Percentiles rank a stretch among this genome's conserved stretches.
These are phyloP conservation scores for Lactarius indigo DNA, from an alignment of 768 basidiomycete genomes.

Conservation along the genomic window DNA sequence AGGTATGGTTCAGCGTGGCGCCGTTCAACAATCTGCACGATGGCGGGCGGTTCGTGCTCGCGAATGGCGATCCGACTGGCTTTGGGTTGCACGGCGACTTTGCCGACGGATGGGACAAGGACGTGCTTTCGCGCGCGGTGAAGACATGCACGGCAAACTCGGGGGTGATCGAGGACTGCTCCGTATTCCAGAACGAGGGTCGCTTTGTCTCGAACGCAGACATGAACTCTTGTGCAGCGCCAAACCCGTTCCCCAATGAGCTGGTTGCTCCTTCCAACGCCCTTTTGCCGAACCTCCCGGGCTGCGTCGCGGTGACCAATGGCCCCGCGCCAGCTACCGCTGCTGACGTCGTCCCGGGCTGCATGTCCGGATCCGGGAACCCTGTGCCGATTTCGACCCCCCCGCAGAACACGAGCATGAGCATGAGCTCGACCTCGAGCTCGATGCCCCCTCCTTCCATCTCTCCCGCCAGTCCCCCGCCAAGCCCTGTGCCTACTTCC, in stretches of 20 bases:
- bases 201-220: not conserved
- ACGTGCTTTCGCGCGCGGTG: constrained; percentile 39
- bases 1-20: constrained; percentile 33
- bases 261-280: not conserved
- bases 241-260: constrained; percentile 3
- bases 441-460: not conserved
- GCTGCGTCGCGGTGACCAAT: constrained; percentile 13
- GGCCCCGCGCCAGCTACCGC: constrained; percentile 2
- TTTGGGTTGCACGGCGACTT: constrained; percentile 40
- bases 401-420: not conserved
- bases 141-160: constrained; percentile 29
- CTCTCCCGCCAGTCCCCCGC: not conserved
- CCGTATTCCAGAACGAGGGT: constrained; percentile 5
- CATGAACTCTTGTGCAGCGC: constrained; percentile 1
- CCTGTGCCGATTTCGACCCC: not conserved
- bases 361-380: not conserved
- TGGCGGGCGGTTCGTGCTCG: constrained; percentile 37
- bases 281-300: constrained; percentile 4
- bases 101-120: constrained; percentile 41
- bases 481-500: not conserved
- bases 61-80: constrained; percentile 44
- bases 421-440: too few species aligned
- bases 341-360: not conserved
- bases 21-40: constrained; percentile 31
- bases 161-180: constrained; percentile 17